Evolutionary conservation across 1,284 basidiomycete species (phyloP).

Genomic region (Wallemia hederae): DNA sequence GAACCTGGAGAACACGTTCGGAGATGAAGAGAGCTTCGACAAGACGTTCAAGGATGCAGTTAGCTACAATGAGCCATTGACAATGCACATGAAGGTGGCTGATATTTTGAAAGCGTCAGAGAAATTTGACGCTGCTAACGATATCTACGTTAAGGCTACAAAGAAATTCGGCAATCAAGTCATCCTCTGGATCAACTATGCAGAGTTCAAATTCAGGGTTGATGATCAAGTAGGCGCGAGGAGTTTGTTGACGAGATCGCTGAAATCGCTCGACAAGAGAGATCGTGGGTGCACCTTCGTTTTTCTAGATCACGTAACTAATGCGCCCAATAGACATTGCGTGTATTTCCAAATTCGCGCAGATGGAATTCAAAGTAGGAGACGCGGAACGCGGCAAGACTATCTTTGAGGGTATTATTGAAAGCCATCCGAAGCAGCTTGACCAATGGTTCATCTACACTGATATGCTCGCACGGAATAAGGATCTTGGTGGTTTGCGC

Average conservation of each 20-base stretch:
- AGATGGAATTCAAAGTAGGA: conserved; percentile 79
- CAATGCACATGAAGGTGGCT: conserved; percentile 53
- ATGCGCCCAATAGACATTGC: conserved; percentile 39
- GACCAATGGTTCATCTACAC: conserved; percentile 93
- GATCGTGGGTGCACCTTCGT: conserved; percentile 38
- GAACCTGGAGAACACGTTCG: conserved; percentile 84
- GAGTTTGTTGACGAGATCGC: conserved; percentile 53
- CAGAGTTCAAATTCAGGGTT: conserved; percentile 39
- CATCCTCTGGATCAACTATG: conserved; percentile 72
- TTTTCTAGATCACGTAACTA: neutral
- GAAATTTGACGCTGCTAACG: conserved; percentile 34
- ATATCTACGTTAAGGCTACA: conserved; percentile 47
- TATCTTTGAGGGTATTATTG: conserved; percentile 83
- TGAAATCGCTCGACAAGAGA: conserved; percentile 76
- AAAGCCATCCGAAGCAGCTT: conserved; percentile 73
- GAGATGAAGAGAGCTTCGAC: conserved; percentile 50
- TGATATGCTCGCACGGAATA: conserved; percentile 63
- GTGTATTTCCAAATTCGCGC: conserved; percentile 76
- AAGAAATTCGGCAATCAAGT: conserved; percentile 81
- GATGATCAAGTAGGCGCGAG: conserved; percentile 36
- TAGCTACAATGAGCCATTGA: conserved; percentile 71
- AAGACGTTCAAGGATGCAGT: conserved; percentile 64
- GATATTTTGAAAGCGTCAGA: conserved; percentile 38
- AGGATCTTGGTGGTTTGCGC: conserved; percentile 46
- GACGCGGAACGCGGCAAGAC: conserved; percentile 84